phyloP scores from a whole-genome alignment of 306 rosid genomes.

The Herpetospermum pedunculosum region DNA sequence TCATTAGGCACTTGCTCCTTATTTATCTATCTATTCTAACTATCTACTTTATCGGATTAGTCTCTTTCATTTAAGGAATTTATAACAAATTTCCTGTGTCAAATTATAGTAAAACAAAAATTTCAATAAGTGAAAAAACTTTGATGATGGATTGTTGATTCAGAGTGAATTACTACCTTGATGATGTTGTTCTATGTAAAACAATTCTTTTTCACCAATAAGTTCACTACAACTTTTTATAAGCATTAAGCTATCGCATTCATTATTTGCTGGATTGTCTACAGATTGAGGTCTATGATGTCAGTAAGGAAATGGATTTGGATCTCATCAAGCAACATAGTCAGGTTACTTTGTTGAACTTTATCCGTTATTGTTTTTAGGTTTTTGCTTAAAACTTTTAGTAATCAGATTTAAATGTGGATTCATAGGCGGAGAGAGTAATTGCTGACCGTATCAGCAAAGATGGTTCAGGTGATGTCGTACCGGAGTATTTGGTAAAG shows the following conservation, averaged over 20 bases:
- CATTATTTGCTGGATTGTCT: not conserved
- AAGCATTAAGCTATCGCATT: not conserved
- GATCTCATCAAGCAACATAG: constrained; percentile 97
- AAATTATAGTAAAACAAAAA: not conserved
- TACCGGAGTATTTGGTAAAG: constrained; percentile 89
- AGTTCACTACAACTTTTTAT: not conserved
- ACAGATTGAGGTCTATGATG: constrained; percentile 95
- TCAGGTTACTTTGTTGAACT: constrained; percentile 50
- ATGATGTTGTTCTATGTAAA: not conserved
- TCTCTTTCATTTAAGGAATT: not conserved
- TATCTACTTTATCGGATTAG: not conserved
- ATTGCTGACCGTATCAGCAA: constrained; percentile 77
- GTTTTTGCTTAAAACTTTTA: not conserved
- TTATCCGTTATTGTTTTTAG: not conserved
- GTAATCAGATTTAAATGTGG: constrained; percentile 14
- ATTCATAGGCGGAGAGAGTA: constrained; percentile 77
- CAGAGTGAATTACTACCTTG: not conserved
- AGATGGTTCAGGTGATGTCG: constrained; percentile 63
- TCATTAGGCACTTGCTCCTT: not conserved
- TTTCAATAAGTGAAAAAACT: not conserved
- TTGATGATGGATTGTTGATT: not conserved
- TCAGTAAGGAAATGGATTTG: constrained; percentile 98
- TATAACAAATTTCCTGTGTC: not conserved
- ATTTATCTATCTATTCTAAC: not conserved
- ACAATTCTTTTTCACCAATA: not conserved